phyloP scores from a whole-genome alignment of 805 yeast species.

The Vanderwaltozyma verrucispora region DNA sequence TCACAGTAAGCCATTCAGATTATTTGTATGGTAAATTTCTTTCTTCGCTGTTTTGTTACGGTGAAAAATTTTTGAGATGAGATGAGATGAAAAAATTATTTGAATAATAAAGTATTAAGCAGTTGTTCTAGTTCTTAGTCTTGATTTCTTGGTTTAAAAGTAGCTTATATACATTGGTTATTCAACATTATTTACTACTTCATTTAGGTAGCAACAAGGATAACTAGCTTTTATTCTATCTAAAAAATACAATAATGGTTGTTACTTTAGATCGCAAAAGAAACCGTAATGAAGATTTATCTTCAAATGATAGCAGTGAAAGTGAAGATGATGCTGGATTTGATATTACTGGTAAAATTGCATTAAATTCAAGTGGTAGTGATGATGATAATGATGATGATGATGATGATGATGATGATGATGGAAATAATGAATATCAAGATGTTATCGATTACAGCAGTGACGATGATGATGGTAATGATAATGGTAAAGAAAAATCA shows the following conservation, averaged over 20 bases:
- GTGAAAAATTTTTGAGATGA: conserved; percentile 6
- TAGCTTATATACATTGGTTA: too few species aligned
- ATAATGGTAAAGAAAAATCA: conserved; percentile 33
- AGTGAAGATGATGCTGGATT: conserved; percentile 35
- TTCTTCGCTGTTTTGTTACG: neutral
- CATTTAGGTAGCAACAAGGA: too few species aligned
- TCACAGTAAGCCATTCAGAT: too few species aligned
- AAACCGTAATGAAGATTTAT: too few species aligned
- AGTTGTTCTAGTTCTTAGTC: too few species aligned
- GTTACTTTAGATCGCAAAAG: neutral
- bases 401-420: conserved; percentile 14
- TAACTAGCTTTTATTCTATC: too few species aligned
- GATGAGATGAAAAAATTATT: conserved; percentile 3
- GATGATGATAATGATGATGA: conserved; percentile 29
- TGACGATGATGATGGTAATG: conserved; percentile 3
- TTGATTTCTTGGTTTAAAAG: too few species aligned
- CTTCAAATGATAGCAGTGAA: conserved; percentile 16
- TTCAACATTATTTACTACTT: too few species aligned
- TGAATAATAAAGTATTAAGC: neutral
- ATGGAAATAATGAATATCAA: too few species aligned
- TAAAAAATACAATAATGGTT: neutral
- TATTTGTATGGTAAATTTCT: neutral
- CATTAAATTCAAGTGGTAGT: conserved; percentile 32
- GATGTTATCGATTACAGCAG: too few species aligned
- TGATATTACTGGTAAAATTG: conserved; percentile 56